phyloP scores from a whole-genome alignment of 331 rosid genomes.

The Quercus phellos region DNA sequence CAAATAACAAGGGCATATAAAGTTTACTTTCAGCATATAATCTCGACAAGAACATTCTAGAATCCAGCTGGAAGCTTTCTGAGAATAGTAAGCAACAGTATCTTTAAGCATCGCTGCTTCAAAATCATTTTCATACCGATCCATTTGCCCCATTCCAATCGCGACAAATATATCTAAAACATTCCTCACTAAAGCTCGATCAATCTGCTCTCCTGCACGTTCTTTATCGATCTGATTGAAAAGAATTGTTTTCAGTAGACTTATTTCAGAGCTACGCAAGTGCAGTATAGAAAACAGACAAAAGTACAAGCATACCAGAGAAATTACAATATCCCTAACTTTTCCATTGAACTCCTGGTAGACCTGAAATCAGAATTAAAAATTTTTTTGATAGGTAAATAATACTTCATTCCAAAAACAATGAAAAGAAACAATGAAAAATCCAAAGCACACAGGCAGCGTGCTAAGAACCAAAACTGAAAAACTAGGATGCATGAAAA shows the following conservation, averaged over 20 bases:
- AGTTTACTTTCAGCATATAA: constrained; percentile 40
- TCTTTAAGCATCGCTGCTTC: constrained; percentile 44
- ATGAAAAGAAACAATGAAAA: too few species aligned
- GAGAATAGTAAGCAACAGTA: constrained; percentile 38
- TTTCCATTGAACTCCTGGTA: constrained; percentile 73
- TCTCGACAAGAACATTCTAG: constrained; percentile 46
- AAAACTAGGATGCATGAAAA: too few species aligned
- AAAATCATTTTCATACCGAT: constrained; percentile 42
- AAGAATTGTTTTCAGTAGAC: not conserved
- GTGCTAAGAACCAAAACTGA: too few species aligned
- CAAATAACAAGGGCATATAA: not conserved
- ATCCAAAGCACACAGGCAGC: too few species aligned
- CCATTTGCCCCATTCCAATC: constrained; percentile 56
- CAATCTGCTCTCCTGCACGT: constrained; percentile 91
- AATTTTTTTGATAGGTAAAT: not conserved
- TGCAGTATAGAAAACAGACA: not conserved
- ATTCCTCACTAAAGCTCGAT: constrained; percentile 74
- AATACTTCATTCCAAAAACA: too few species aligned
- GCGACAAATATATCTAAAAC: constrained; percentile 84
- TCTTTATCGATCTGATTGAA: constrained; percentile 68
- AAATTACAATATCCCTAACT: constrained; percentile 76
- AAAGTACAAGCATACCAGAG: constrained; percentile 50
- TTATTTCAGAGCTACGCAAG: not conserved
- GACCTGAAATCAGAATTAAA: constrained; percentile 43
- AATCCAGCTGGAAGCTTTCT: constrained; percentile 46